Evolutionary conservation across 768 basidiomycete genomes (phyloP), one percentile per base, ranked within the genome.

Genomic region (Filobasidium wieringae): DNA sequence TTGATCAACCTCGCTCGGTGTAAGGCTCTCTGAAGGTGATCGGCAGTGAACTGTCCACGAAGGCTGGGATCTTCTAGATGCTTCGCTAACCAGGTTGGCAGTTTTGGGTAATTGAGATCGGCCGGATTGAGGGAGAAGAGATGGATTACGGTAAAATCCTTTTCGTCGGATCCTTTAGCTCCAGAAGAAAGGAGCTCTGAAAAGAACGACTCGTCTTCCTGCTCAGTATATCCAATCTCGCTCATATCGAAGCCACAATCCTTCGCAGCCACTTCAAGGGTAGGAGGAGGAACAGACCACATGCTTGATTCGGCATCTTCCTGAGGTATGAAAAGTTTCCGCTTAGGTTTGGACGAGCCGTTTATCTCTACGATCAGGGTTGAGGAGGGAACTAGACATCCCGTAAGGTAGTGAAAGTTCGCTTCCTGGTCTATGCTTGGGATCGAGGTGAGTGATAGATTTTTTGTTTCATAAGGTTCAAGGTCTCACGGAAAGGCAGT

Each of bases 401-500:
- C 90, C 0, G 87, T 81, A 15, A 93, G 78, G 70, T 89, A 93
- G 75, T 80, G 84, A 70, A 93, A 93, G 74, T 93, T 93, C 65
- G 84, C 85, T 73, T 91, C 88, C 76, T 79, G 66, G 51, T 68
- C 72, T 73, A 33, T 4, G 17, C 19, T 43, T 5, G 9, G 19
- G 27, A n/a, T n/a, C n/a, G 22, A 34, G 26, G 11, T 2, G 34
- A 40, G 22, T 14, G 37, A 55, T 17, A 51, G 2, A 32, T 15
- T 31, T n/a, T n/a, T n/a, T n/a, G n/a, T n/a, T n/a, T n/a, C n/a
- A n/a, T n/a, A n/a, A n/a, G n/a, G n/a, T n/a, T 12, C 26, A 43
- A 9, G 34, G 11, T 74, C 79, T 79, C 78, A 56, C 81, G 78
- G 66, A 88, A 88, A 4, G 77, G 69, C 40, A 88, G 74, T 74